Evolutionary conservation across 768 basidiomycete genomes (phyloP), one percentile per base, ranked within the genome.

Genomic region (Mycena olivaceomarginata): DNA sequence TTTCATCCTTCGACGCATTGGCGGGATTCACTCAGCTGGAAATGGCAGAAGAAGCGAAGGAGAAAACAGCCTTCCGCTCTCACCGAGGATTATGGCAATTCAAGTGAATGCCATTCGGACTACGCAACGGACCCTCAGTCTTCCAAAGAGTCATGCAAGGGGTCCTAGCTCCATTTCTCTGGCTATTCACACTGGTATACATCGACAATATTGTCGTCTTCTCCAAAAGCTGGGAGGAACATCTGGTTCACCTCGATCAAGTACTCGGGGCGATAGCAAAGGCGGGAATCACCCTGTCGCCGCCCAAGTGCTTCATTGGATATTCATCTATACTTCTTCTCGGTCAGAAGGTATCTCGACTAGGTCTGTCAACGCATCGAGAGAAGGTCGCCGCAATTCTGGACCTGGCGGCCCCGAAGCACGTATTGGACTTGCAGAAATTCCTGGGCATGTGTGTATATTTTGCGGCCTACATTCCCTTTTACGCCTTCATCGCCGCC

Each of bases 51-150:
- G 79, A 84, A 11, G 80, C 80, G 25, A 67, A 77, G 7, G 73
- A 82, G 56, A 84, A 84, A 53, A 84, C 83, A 1, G 84, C 83
- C 0, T 86, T 86, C 73, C 71, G 82, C 0, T 82, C 84, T 0
- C 85, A 85, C 60, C 57, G 76, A 45, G 82, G 43, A 1, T 4
- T 45, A 4, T 45, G 43, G 43, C 43, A 45, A 45, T 45, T 45
- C 43, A 9, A 13, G 13, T 4, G 43, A 9, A 45, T 45, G 43
- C 43, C 43, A 3, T 45, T 45, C 13, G 43, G 43, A 1, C 43
- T 45, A 13, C 43, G 43, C 43, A 45, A 45, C 43, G 43, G 43
- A 1, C 43, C 43, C 13, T 45, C 43, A 1, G 43, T 45, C 13
- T 45, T 45, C 43, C 43, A 10, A 13, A 9, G 43, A 45, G 43